Conservation (phyloP, 495 filamentous ascomycete genomes). For the Penicillium simplicissimum region DNA sequence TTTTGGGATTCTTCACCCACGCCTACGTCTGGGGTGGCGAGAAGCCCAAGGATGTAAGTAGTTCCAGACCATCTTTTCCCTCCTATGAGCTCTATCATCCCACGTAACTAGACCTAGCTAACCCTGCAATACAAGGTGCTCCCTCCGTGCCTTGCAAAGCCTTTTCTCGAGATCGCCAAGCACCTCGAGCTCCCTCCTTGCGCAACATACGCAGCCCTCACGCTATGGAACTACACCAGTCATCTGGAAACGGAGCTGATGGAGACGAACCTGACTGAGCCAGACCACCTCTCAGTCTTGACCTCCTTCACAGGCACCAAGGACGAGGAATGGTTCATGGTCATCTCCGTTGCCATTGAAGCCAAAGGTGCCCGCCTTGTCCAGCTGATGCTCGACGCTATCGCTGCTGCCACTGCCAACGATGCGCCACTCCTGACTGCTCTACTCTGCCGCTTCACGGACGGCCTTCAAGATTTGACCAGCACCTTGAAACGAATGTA, state of each 20-base stretch:
- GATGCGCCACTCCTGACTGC: slow-evolving; percentile 66
- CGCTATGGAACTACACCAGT: slow-evolving; percentile 90
- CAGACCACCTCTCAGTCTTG: slow-evolving; percentile 80
- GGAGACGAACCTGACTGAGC: slow-evolving; percentile 70
- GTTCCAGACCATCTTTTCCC: background rate
- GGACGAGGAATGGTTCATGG: slow-evolving; percentile 98
- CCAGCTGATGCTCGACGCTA: slow-evolving; percentile 80
- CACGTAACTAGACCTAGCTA: background rate
- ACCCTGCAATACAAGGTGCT: slow-evolving; percentile 55
- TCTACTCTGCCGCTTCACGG: slow-evolving; percentile 72
- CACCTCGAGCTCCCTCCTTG: slow-evolving; percentile 86
- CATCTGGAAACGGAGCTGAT: slow-evolving; percentile 58
- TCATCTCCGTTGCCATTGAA: slow-evolving; percentile 93
- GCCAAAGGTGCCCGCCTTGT: slow-evolving; percentile 83
- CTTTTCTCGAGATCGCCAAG: slow-evolving; percentile 73
- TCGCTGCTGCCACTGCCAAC: slow-evolving; percentile 64
- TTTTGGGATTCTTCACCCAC: slow-evolving; percentile 85
- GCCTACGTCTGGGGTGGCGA: slow-evolving; percentile 95
- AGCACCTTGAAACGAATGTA: slow-evolving; percentile 77
- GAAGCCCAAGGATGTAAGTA: slow-evolving; percentile 67
- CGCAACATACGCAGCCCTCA: slow-evolving; percentile 87
- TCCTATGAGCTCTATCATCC: background rate
- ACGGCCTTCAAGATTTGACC: slow-evolving; percentile 78
- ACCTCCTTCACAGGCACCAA: slow-evolving; percentile 87
- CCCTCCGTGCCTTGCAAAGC: slow-evolving; percentile 77